Conservation (phyloP, 306 rosid species). For the Lathyrus sativus region DNA sequence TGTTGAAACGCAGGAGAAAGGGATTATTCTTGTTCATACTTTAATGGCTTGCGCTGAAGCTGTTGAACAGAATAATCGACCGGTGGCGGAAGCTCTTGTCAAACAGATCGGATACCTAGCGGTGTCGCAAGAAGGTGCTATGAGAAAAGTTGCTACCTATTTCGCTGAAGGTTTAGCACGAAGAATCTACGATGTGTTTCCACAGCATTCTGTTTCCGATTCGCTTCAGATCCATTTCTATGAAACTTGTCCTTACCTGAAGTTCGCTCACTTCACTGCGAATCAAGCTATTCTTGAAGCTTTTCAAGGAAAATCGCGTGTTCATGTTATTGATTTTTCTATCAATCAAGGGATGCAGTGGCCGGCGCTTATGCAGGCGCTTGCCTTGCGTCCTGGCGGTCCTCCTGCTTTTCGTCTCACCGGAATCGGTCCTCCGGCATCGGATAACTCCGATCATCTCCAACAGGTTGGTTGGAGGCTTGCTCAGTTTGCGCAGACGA, state of each 20-base stretch:
- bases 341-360: slow-evolving; percentile 98
- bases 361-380: slow-evolving; percentile 94
- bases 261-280: slow-evolving; percentile 92
- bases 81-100: slow-evolving; percentile 67
- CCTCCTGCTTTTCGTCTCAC: slow-evolving; percentile 83
- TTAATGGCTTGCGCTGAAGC: slow-evolving; percentile 92
- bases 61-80: slow-evolving; percentile 59
- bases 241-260: slow-evolving; percentile 84
- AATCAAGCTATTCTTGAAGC: slow-evolving; percentile 94
- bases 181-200: slow-evolving; percentile 61
- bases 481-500: slow-evolving; percentile 74
- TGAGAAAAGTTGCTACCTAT: slow-evolving; percentile 86
- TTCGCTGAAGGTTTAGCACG: slow-evolving; percentile 87
- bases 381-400: slow-evolving; percentile 80
- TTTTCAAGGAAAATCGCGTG: slow-evolving; percentile 68
- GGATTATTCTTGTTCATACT: slow-evolving; percentile 76
- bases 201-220: slow-evolving; percentile 61
- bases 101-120: slow-evolving; percentile 79
- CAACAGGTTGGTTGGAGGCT: slow-evolving; percentile 95
- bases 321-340: slow-evolving; percentile 87
- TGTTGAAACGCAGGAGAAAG: slow-evolving; percentile 83
- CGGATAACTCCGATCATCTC: slow-evolving; percentile 79
- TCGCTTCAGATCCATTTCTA: slow-evolving; percentile 83
- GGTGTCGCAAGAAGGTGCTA: slow-evolving; percentile 78
- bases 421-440: slow-evolving; percentile 87